These are phyloP conservation scores for Ambrosiella beaveri DNA, from an alignment of 2,329 filamentous ascomycete genomes.

Conservation along the genomic window DNA sequence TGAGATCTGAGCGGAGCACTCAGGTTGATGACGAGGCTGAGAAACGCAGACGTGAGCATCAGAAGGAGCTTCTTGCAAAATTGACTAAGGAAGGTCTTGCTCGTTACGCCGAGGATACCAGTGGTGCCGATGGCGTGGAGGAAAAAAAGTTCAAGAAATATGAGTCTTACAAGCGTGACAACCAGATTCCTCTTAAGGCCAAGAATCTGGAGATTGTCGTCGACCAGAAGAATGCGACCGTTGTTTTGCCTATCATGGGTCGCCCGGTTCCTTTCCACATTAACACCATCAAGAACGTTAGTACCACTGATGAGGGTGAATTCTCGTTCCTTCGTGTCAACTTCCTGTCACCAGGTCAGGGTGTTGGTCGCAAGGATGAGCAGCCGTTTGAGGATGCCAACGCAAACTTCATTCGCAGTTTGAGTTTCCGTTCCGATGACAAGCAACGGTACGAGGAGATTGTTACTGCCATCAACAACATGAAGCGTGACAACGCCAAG, in stretches of 20 bases:
- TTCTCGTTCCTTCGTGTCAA: constrained; percentile 93
- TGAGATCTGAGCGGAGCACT: constrained; percentile 77
- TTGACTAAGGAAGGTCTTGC: constrained; percentile 80
- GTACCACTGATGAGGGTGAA: constrained; percentile 89
- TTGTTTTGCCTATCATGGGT: constrained; percentile 93
- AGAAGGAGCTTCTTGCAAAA: constrained; percentile 71
- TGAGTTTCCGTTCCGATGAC: constrained; percentile 88
- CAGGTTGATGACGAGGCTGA: constrained; percentile 84
- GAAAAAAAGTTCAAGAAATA: constrained; percentile 99
- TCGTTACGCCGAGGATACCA: constrained; percentile 71
- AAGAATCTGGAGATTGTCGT: constrained; percentile 80
- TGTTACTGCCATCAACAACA: constrained; percentile 79
- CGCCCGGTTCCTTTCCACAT: constrained; percentile 97
- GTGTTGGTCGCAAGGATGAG: constrained; percentile 91
- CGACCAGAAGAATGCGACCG: constrained; percentile 74
- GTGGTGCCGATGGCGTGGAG: constrained; percentile 71
- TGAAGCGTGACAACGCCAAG: constrained; percentile 83
- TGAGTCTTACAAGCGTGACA: constrained; percentile 96
- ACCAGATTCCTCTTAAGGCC: constrained; percentile 69
- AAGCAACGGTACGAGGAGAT: constrained; percentile 80
- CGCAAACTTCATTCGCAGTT: constrained; percentile 85
- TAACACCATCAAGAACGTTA: constrained; percentile 94
- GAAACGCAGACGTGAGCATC: constrained; percentile 71
- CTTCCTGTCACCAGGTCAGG: constrained; percentile 90
- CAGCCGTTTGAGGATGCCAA: constrained; percentile 94